A percentile compares a stretch with the other conserved stretches of the same genome.
These are phyloP conservation scores for Yueomyces sp. DNA, from an alignment of 805 yeast species.

Conservation along the genomic window DNA sequence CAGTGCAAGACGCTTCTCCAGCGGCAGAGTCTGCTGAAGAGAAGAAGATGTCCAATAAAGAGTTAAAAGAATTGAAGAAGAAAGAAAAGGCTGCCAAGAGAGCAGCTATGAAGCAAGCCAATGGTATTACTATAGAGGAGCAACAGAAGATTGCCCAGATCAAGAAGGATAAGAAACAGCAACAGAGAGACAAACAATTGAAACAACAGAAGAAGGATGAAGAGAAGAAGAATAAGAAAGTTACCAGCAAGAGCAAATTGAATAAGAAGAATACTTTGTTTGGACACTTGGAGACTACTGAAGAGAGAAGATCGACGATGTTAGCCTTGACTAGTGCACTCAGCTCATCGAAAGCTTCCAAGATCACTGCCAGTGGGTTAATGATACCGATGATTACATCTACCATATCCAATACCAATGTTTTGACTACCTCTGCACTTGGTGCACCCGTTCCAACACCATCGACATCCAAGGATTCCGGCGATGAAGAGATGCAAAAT, in stretches of 20 bases:
- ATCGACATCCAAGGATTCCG: constrained; percentile 1
- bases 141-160: constrained; percentile 27
- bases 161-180: constrained; percentile 31
- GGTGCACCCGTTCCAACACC: constrained; percentile 1
- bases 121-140: constrained; percentile 36
- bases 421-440: constrained; percentile 12
- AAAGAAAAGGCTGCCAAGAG: constrained; percentile 85
- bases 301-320: constrained; percentile 44
- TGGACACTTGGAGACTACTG: constrained; percentile 69
- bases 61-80: constrained; percentile 78
- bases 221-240: constrained; percentile 31
- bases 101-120: constrained; percentile 71
- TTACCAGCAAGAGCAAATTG: constrained; percentile 27
- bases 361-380: constrained; percentile 24
- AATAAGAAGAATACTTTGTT: constrained; percentile 46
- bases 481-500: constrained; percentile 1
- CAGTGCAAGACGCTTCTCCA: neutral
- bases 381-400: constrained; percentile 22
- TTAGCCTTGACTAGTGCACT: constrained; percentile 23
- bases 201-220: constrained; percentile 39
- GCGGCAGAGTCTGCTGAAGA: constrained; percentile 6
- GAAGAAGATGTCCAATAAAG: constrained; percentile 50
- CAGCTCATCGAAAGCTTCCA: constrained; percentile 19
- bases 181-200: constrained; percentile 32
- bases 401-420: constrained; percentile 13